Evolutionary conservation across 148 eudicot species (phyloP).

Genomic region (Arbutus unedo): DNA sequence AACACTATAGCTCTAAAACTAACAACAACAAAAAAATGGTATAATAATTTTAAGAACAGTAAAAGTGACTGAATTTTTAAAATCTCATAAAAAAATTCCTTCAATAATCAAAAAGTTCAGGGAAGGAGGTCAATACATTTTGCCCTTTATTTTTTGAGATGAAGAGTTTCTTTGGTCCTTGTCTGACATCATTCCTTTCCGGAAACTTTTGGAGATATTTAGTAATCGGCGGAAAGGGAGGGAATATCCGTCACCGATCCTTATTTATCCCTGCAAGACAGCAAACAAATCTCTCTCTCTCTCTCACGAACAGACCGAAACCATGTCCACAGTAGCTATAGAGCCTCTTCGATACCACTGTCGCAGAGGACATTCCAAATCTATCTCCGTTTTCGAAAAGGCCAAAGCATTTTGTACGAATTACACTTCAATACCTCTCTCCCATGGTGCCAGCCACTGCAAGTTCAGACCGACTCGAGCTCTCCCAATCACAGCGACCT

Average conservation of each 20-base stretch:
- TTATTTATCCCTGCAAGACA: neutral
- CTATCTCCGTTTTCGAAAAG: slow-evolving; percentile 20
- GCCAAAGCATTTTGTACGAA: slow-evolving; percentile 21
- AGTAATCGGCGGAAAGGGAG: neutral
- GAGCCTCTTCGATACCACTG: slow-evolving; percentile 40
- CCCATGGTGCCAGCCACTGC: slow-evolving; percentile 30
- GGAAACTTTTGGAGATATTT: neutral
- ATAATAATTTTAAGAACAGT: too few relatives aligned
- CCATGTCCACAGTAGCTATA: slow-evolving; percentile 40
- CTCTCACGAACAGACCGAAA: neutral
- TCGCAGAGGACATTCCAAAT: slow-evolving; percentile 27
- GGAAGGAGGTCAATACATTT: too few relatives aligned
- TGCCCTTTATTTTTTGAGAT: too few relatives aligned
- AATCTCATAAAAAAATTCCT: too few relatives aligned
- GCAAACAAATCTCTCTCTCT: neutral
- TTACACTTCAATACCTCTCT: slow-evolving; percentile 19
- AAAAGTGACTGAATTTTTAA: too few relatives aligned
- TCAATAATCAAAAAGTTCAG: too few relatives aligned
- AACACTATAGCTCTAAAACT: too few relatives aligned
- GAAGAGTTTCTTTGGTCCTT: too few relatives aligned
- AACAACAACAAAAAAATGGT: too few relatives aligned
- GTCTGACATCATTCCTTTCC: neutral
- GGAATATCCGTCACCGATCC: neutral
- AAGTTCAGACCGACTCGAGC: slow-evolving; percentile 15
- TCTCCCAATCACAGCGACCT: slow-evolving; percentile 32